Percentiles rank a stretch among this genome's conserved stretches.
Conservation (phyloP, 768 basidiomycete species). For the Macrolepiota dolichaula region DNA sequence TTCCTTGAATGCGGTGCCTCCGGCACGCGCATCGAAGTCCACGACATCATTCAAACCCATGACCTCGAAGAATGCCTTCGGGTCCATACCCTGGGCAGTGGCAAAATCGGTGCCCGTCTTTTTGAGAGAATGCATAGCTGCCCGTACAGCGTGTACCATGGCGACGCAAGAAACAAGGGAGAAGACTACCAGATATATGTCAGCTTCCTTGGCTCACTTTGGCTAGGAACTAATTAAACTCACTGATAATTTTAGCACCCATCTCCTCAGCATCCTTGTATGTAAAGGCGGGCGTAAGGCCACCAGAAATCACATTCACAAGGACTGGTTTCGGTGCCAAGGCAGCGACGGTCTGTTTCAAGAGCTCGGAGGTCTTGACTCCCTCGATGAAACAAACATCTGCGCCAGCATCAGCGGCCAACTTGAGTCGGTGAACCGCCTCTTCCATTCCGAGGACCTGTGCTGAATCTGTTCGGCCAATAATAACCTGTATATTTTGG, state of each 20-base stretch:
- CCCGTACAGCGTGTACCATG: conserved; percentile 68
- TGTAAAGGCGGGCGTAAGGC: conserved; percentile 72
- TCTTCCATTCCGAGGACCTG: conserved; percentile 80
- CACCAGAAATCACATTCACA: conserved; percentile 79
- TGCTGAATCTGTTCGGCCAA: conserved; percentile 75
- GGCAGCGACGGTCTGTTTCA: conserved; percentile 58
- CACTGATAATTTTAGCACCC: conserved; percentile 77
- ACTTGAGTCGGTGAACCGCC: conserved; percentile 57
- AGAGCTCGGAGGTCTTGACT: conserved; percentile 62
- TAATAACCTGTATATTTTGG: conserved; percentile 47
- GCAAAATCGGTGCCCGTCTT: conserved; percentile 73
- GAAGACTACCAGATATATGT: conserved; percentile 44
- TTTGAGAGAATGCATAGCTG: conserved; percentile 69
- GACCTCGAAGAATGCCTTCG: conserved; percentile 71
- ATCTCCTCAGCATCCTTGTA: conserved; percentile 62
- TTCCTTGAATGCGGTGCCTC: conserved; percentile 51
- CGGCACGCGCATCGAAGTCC: conserved; percentile 52
- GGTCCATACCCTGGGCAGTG: conserved; percentile 65
- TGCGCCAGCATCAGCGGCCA: conserved; percentile 70
- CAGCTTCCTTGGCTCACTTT: neutral
- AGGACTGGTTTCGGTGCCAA: conserved; percentile 74
- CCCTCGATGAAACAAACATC: conserved; percentile 83
- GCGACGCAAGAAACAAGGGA: conserved; percentile 74
- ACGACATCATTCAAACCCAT: conserved; percentile 64
- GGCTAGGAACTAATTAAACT: conserved; percentile 20